Base-by-base conservation (phyloP, 2,329 filamentous ascomycete genomes). In the Blastomyces emzantsi region DNA sequence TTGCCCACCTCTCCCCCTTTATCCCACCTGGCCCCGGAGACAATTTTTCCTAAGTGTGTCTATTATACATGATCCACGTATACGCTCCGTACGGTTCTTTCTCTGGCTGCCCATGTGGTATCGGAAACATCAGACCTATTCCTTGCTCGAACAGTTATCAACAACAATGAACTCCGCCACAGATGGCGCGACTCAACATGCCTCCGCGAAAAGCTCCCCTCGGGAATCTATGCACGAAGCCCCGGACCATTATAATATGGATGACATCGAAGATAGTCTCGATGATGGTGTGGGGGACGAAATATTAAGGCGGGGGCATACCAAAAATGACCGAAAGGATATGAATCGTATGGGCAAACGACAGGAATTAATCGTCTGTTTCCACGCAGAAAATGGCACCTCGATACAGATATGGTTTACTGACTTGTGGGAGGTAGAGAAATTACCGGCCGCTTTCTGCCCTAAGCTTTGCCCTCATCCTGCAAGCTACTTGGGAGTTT, bases 401-500 rank as follows among this genome's bases (percentile, higher is more conserved):
- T 39, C 33, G 33, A 62, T 30, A 36, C 36, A 11, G n/a, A 5
- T n/a, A 56, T 61, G 28, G 5, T 52, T 22, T 7, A 19, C 28
- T 41, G 28, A 47, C 41, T 58, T 66, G 19, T 61, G 63, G 3
- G 58, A 62, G 58, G 11, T 13, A 75, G 73, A 69, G 73, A 67
- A 73, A 72, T 33, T 64, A 74, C 52, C 71, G 71, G 43, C 72
- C 72, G 6, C 47, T 75, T 5, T 71, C 73, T 6, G 73, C 73
- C 9, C 64, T 75, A 11, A 74, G 72, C 61, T 75, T 75, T 64
- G 69, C 73, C 17, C 71, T 73, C 0, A 70, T 75, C n/a, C 59
- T 75, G 19, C 72, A 74, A 59, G 73, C 72, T 7, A 74, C 73
- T 0, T 75, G 73, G 73, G 73, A 75, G 62, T 75, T 71, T 67